Conservation (phyloP, 1,139 yeast species). For the Suhomyces guaymorum region DNA sequence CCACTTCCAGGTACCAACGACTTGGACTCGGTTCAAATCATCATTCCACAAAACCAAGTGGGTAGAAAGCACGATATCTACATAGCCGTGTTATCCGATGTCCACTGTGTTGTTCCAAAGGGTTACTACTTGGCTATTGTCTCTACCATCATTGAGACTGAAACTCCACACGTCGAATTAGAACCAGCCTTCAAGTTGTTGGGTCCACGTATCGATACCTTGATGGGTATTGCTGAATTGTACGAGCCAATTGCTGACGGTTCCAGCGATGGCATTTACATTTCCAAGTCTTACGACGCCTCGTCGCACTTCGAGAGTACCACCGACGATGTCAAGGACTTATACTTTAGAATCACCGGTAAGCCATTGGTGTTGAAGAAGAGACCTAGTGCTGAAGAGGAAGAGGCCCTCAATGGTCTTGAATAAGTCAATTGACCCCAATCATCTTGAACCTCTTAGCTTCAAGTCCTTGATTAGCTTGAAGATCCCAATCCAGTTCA, state of each 20-base stretch:
- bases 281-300: conserved; percentile 90
- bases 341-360: conserved; percentile 86
- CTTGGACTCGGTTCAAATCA: conserved; percentile 88
- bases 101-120: conserved; percentile 88
- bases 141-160: conserved; percentile 93
- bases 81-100: conserved; percentile 84
- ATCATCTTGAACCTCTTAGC: background rate
- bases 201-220: conserved; percentile 77
- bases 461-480: too few species aligned
- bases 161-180: conserved; percentile 86
- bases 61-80: conserved; percentile 92
- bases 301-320: conserved; percentile 94
- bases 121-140: conserved; percentile 92
- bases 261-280: conserved; percentile 69
- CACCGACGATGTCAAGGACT: conserved; percentile 94
- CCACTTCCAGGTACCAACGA: conserved; percentile 83
- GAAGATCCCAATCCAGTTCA: too few species aligned
- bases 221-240: conserved; percentile 92
- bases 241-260: conserved; percentile 90
- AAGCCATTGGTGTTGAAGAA: conserved; percentile 85
- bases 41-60: conserved; percentile 95
- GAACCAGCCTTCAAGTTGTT: conserved; percentile 93
- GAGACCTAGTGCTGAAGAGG: conserved; percentile 66
- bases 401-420: conserved; percentile 31
- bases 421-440: conserved; percentile 6